Evolutionary conservation across 148 eudicot genomes (phyloP).

Genomic region (Silene conica): DNA sequence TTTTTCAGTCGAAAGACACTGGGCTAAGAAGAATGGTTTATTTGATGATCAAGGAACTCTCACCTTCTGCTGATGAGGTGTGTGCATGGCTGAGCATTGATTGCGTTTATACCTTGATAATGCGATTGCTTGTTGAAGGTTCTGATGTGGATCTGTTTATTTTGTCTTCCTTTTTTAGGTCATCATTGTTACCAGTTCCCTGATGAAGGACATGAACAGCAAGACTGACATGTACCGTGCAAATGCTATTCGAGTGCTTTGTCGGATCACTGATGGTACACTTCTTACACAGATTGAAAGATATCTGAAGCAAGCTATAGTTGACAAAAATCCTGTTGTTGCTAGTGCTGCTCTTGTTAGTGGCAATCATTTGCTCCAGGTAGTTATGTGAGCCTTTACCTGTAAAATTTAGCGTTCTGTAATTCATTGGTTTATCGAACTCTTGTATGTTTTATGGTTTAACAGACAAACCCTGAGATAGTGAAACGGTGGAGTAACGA

Average conservation of each 20-base stretch:
- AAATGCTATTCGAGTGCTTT: constrained; percentile 93
- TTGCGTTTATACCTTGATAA: not conserved
- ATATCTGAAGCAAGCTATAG: constrained; percentile 90
- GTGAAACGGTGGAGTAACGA: constrained; percentile 99
- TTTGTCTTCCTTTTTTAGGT: constrained; percentile 40
- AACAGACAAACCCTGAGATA: constrained; percentile 91
- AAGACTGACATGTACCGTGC: constrained; percentile 96
- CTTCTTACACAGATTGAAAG: constrained; percentile 94
- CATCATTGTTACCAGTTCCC: constrained; percentile 87
- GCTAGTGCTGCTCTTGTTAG: constrained; percentile 98
- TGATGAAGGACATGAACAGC: constrained; percentile 99
- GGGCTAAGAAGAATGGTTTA: constrained; percentile 93
- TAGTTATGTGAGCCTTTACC: constrained; percentile 14
- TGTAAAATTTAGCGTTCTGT: not conserved
- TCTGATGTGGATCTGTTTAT: constrained; percentile 18
- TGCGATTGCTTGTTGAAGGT: not conserved
- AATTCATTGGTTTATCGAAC: not conserved
- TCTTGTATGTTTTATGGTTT: constrained; percentile 12
- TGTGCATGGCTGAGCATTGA: constrained; percentile 4
- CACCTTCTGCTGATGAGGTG: constrained; percentile 95
- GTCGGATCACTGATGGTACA: constrained; percentile 86
- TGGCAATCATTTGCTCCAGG: constrained; percentile 95
- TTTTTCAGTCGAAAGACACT: constrained; percentile 77
- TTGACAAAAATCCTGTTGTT: constrained; percentile 96
- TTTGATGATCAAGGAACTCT: constrained; percentile 89